These are phyloP conservation scores for Piedraia hortae DNA, from an alignment of 2,329 filamentous ascomycete species.

Conservation along the genomic window DNA sequence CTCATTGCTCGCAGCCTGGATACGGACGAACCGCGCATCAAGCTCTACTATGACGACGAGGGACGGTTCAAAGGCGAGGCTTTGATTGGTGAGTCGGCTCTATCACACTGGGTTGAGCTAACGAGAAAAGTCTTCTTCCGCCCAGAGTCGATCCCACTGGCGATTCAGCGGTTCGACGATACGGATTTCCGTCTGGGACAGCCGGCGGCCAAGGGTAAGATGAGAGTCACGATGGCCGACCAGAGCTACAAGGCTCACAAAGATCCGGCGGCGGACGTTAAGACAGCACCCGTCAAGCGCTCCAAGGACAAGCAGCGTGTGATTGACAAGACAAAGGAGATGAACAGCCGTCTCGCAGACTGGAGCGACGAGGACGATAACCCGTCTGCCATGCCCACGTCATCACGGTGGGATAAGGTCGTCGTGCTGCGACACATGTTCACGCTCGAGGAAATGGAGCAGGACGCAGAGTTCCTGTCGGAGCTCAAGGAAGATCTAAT, in stretches of 20 bases:
- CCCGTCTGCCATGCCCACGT: conserved; percentile 23
- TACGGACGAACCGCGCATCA: conserved; percentile 63
- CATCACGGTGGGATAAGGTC: conserved; percentile 41
- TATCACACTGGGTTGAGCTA: neutral
- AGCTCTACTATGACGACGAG: conserved; percentile 60
- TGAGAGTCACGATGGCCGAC: conserved; percentile 64
- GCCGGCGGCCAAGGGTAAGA: conserved; percentile 28
- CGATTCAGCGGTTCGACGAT: conserved; percentile 55
- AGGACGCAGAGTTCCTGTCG: conserved; percentile 40
- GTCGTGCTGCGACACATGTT: conserved; percentile 89
- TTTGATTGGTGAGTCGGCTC: conserved; percentile 24
- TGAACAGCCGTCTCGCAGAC: conserved; percentile 55
- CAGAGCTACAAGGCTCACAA: conserved; percentile 74
- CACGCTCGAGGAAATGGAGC: conserved; percentile 55
- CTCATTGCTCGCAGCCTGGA: conserved; percentile 90
- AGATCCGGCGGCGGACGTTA: conserved; percentile 27
- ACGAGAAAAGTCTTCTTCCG: conserved; percentile 50
- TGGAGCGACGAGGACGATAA: conserved; percentile 67
- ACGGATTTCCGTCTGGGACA: conserved; percentile 47
- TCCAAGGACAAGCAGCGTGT: conserved; percentile 61
- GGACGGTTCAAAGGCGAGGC: conserved; percentile 85
- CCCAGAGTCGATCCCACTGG: conserved; percentile 69
- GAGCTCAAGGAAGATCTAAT: conserved; percentile 42
- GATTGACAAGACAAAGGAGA: conserved; percentile 69
- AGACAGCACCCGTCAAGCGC: conserved; percentile 13